phyloP scores from a whole-genome alignment of 768 basidiomycete species.

The Rhodotorula paludigena region DNA sequence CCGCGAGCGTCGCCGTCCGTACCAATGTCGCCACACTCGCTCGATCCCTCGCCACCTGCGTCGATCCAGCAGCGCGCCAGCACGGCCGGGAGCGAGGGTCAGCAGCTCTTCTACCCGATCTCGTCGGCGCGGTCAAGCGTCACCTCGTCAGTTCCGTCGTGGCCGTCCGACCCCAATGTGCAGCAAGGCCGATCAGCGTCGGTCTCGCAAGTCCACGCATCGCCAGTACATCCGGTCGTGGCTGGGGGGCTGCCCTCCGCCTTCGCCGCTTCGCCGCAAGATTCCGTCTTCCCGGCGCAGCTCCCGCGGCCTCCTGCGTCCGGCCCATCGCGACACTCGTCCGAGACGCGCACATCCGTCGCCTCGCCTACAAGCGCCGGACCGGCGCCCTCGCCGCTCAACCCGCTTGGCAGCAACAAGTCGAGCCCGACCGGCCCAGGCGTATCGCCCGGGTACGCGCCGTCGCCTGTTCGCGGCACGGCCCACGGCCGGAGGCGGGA shows the following conservation, averaged over 20 bases:
- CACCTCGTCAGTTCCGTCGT: not conserved
- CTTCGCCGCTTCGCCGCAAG: not conserved
- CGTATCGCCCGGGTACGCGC: too few species aligned
- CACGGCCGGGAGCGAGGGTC: too few species aligned
- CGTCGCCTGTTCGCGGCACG: not conserved
- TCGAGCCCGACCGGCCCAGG: too few species aligned
- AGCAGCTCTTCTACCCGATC: constrained; percentile 10
- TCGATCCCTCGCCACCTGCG: not conserved
- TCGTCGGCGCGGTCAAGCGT: not conserved
- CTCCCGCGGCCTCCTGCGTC: too few species aligned
- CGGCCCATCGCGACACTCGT: not conserved
- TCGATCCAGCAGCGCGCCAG: not conserved
- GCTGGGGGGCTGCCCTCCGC: not conserved
- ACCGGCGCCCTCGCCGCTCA: not conserved
- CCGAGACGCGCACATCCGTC: not conserved
- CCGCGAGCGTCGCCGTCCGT: not conserved
- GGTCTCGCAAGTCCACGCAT: not conserved
- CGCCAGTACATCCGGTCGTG: too few species aligned
- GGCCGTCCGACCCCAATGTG: too few species aligned
- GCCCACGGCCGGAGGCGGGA: constrained; percentile 2
- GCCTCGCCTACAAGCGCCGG: not conserved
- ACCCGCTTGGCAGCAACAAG: not conserved
- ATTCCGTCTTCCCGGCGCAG: too few species aligned
- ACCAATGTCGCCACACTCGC: not conserved
- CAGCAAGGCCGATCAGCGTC: too few species aligned